Conservation (phyloP, 768 basidiomycete genomes). For the Tricholoma matsutake region DNA sequence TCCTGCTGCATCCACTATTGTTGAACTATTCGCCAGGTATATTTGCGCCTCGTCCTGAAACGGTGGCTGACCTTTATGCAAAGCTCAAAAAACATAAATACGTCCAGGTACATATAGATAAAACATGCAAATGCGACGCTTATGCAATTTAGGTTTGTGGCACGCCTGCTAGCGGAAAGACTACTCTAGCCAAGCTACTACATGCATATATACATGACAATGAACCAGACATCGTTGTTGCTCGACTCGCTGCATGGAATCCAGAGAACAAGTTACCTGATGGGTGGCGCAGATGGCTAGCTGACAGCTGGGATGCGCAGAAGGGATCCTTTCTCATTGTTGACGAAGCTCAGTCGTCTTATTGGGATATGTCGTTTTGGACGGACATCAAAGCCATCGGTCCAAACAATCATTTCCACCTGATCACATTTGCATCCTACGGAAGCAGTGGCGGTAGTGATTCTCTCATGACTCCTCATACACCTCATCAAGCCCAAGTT, state of each 20-base stretch:
- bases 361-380: slow-evolving; percentile 1
- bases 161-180: slow-evolving; percentile 6
- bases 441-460: slow-evolving; percentile 1
- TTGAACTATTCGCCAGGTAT: background rate
- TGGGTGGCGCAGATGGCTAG: background rate
- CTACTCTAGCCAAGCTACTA: slow-evolving; percentile 3
- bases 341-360: slow-evolving; percentile 3
- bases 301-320: background rate
- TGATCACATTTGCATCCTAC: slow-evolving; percentile 2
- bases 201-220: background rate
- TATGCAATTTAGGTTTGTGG: slow-evolving; percentile 5
- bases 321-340: background rate
- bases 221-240: background rate
- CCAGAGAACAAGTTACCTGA: background rate
- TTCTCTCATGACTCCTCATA: background rate
- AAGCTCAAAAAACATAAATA: background rate
- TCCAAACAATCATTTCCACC: background rate
- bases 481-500: background rate
- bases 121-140: background rate
- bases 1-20: background rate
- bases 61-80: background rate
- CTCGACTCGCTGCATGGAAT: background rate
- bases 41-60: background rate
- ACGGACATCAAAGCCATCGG: background rate
- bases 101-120: background rate